Conservation (phyloP, 108 stramenopile genomes). For the Bacterosira constricta region DNA sequence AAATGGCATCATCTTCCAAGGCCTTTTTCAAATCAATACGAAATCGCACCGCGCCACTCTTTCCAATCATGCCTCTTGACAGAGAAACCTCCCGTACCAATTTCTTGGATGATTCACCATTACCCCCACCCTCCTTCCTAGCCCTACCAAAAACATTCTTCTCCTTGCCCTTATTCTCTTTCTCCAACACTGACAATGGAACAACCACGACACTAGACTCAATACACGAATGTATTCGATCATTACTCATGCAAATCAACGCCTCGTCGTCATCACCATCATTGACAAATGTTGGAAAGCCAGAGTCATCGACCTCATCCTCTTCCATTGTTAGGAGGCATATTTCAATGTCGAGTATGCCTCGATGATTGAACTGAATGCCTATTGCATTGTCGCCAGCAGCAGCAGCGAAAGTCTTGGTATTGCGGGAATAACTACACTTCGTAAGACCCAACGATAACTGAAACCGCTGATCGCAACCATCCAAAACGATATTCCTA, state of each 20-base stretch:
- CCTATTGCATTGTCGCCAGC: neutral
- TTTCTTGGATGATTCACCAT: conserved; percentile 13
- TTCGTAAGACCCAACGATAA: conserved; percentile 46
- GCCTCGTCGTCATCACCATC: conserved; percentile 60
- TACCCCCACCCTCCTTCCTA: conserved; percentile 3
- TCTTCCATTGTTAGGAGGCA: conserved; percentile 72
- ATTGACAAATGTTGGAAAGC: conserved; percentile 51
- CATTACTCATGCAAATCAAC: conserved; percentile 53
- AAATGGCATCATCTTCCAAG: conserved; percentile 8
- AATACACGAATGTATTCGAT: conserved; percentile 40
- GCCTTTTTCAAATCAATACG: conserved; percentile 31
- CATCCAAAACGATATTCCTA: conserved; percentile 62
- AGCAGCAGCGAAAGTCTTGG: neutral
- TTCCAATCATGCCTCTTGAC: conserved; percentile 41
- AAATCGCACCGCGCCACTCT: conserved; percentile 41
- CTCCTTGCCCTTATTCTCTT: neutral
- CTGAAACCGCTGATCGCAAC: conserved; percentile 58
- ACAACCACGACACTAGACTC: conserved; percentile 34
- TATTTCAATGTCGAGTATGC: conserved; percentile 44
- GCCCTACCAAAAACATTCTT: conserved; percentile 3
- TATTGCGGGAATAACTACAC: neutral
- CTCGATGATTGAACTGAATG: too few species aligned
- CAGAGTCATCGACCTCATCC: conserved; percentile 63
- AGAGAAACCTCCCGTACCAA: conserved; percentile 22
- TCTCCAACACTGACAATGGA: neutral